Evolutionary conservation across 148 eudicot species (phyloP).

Genomic region (Limonium bicolor): DNA sequence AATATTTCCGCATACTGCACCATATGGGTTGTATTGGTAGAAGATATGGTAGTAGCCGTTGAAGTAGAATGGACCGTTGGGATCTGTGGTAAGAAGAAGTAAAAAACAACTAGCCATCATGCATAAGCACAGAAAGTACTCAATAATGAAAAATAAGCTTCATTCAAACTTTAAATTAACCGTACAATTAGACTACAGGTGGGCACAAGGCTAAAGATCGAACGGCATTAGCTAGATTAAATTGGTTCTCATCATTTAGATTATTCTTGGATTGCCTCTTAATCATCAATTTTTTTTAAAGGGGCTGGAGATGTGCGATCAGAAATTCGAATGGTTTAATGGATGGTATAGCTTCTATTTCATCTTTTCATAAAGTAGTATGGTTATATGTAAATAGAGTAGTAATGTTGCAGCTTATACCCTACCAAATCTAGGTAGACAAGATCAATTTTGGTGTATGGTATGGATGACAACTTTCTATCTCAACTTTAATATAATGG

Average conservation of each 20-base stretch:
- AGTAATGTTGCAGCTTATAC: too few relatives aligned
- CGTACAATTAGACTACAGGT: neutral
- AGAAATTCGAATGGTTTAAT: too few relatives aligned
- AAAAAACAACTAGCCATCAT: neutral
- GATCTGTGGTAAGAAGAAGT: constrained; percentile 30
- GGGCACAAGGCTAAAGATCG: neutral
- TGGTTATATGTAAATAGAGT: too few relatives aligned
- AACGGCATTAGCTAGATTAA: neutral
- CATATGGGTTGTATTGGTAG: constrained; percentile 53
- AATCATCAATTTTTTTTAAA: too few relatives aligned
- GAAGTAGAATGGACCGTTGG: constrained; percentile 69
- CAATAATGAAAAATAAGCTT: neutral
- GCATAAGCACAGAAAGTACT: neutral
- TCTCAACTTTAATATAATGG: too few relatives aligned
- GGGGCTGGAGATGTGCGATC: too few relatives aligned
- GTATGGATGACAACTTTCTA: too few relatives aligned
- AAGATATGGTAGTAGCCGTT: constrained; percentile 56
- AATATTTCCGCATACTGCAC: constrained; percentile 63
- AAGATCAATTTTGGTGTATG: too few relatives aligned
- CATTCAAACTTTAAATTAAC: neutral
- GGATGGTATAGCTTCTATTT: too few relatives aligned
- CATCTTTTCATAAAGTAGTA: too few relatives aligned
- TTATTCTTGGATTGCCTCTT: neutral
- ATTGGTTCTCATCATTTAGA: neutral
- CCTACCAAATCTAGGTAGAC: too few relatives aligned